Evolutionary conservation across 2,329 filamentous ascomycete species (phyloP), one percentile per base, ranked within the genome.

Genomic region (Exserohilum rostratum): DNA sequence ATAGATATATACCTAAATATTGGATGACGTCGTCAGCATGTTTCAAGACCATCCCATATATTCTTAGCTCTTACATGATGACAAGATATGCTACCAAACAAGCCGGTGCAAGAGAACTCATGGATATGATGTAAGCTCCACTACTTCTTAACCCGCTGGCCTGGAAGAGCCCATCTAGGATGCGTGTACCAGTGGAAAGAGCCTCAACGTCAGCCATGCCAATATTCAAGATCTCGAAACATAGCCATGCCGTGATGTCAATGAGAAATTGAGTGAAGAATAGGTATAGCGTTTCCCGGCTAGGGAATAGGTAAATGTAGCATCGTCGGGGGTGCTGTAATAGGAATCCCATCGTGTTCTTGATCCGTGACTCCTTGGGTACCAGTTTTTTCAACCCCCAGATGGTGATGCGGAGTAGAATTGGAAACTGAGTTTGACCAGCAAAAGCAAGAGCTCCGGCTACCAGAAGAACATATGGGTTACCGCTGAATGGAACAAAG

Each of bases 101-200:
- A 2, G 83, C 85, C 5, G 86, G 84, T 34, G 76, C 70, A 1
- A 85, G 76, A 1, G 79, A 75, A 3, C 84, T 75, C 40, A 90
- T 86, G 1, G 80, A 78, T 27, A 89, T 83, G 18, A 89, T 83
- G 46, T 87, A 87, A 61, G 89, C 88, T 0, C 87, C 87, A 13
- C 85, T 85, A 7, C 85, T 85, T 6, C 87, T 82, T 5, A 89
- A 84, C 50, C 69, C 78, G 55, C 85, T 68, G 1, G 84, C 84
- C 66, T 88, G 85, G 64, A 90, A 90, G 3, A 89, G 76, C 0
- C 87, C 87, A 60, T 87, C 86, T 18, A 90, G 75, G 4, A 87
- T 76, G 1, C 86, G 81, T 13, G 82, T 81, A 0, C 80, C 80
- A 0, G 77, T 65, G 0, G 84, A 81, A 12, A 88, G 80, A 4